phyloP scores from a whole-genome alignment of 192 early-diverging fungal species.

The Bifiguratus adelaidae region DNA sequence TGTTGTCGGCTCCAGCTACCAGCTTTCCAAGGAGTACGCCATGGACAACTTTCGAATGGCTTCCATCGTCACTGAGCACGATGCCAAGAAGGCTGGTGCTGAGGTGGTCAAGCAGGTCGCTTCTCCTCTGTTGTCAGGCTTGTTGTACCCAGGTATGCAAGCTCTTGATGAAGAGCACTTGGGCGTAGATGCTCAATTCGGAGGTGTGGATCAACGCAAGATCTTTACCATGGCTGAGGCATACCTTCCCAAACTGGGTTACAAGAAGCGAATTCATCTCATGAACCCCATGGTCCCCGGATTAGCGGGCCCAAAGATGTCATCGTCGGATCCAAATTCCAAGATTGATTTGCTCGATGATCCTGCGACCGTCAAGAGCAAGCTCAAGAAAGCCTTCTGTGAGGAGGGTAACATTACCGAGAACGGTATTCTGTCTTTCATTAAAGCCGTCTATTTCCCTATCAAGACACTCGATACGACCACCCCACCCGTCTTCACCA shows the following conservation, averaged over 20 bases:
- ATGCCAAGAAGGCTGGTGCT: constrained; percentile 96
- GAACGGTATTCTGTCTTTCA: constrained; percentile 89
- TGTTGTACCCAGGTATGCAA: constrained; percentile 97
- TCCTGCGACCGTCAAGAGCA: constrained; percentile 64
- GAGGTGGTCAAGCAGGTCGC: constrained; percentile 97
- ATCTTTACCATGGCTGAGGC: constrained; percentile 98
- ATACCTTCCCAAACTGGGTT: constrained; percentile 86
- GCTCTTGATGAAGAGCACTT: constrained; percentile 98
- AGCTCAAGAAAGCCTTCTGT: constrained; percentile 94
- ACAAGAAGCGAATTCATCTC: constrained; percentile 93
- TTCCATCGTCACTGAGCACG: constrained; percentile 82
- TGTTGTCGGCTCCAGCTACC: constrained; percentile 81
- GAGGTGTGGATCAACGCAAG: constrained; percentile 98
- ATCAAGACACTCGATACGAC: constrained; percentile 53
- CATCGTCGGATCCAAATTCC: constrained; percentile 89
- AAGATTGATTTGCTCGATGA: constrained; percentile 96
- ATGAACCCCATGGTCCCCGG: constrained; percentile 99
- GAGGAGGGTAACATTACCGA: constrained; percentile 88
- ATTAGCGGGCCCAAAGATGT: constrained; percentile 91
- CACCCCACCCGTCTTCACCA: constrained; percentile 45
- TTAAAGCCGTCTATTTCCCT: constrained; percentile 87
- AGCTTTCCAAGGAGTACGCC: constrained; percentile 79
- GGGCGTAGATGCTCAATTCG: constrained; percentile 88
- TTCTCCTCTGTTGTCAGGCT: constrained; percentile 77
- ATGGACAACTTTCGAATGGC: constrained; percentile 87